Evolutionary conservation across 1,284 basidiomycete species (phyloP).

Genomic region (Gastroboletus turbinatus): DNA sequence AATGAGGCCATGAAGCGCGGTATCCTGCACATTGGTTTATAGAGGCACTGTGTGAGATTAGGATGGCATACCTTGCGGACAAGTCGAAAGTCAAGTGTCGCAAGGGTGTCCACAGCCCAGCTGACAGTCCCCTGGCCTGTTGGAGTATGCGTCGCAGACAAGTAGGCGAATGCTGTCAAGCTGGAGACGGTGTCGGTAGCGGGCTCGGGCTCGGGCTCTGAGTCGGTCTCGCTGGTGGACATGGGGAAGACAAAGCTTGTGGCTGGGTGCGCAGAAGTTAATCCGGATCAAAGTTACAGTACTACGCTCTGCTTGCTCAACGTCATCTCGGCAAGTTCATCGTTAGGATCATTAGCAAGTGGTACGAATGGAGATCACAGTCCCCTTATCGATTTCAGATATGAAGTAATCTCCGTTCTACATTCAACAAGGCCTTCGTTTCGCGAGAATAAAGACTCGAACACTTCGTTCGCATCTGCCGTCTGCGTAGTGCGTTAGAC

Average conservation of each 20-base stretch:
- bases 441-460: conserved; percentile 64
- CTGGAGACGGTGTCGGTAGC: conserved; percentile 12
- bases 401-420: conserved; percentile 57
- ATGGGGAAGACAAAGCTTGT: conserved; percentile 16
- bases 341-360: background rate
- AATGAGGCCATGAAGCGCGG: conserved; percentile 34
- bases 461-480: conserved; percentile 50
- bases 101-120: conserved; percentile 27
- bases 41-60: background rate
- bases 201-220: conserved; percentile 36
- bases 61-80: conserved; percentile 28
- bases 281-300: background rate
- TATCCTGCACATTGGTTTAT: conserved; percentile 31
- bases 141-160: conserved; percentile 15
- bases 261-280: background rate
- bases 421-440: conserved; percentile 53
- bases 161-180: conserved; percentile 18
- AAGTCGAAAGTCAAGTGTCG: conserved; percentile 31
- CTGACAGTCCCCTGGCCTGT: conserved; percentile 14
- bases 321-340: background rate
- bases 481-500: conserved; percentile 42
- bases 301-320: background rate
- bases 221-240: conserved; percentile 43
- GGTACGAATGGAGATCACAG: conserved; percentile 37
- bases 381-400: conserved; percentile 60